Evolutionary conservation across 768 basidiomycete species (phyloP), one percentile per base, ranked within the genome.

Genomic region (Calocybe gangraenosa): DNA sequence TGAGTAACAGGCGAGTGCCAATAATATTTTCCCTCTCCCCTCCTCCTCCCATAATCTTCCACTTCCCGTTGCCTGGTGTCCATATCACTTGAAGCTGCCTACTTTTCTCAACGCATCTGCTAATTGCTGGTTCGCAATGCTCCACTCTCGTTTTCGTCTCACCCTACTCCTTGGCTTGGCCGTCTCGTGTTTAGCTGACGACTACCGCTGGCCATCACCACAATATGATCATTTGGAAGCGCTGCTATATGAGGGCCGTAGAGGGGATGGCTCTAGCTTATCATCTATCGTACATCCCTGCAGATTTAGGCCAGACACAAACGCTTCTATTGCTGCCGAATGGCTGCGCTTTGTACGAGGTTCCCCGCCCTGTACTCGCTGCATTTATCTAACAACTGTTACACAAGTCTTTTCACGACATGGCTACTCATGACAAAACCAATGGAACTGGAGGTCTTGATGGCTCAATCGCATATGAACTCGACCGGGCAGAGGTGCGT

Each of bases 371-470:
- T 7, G 42, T 7, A 13, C 40, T 23, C 44, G 2, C 20, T 17
- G 23, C 28, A 30, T 19, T 39, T 25, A 39, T 23, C 5, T 6
- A 5, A 5, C 13, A 11, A 45, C 39, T 17, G 21, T 14, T 8
- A 40, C 45, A 40, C 17, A 34, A 75, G 72, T 69, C 73, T 23
- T 77, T 74, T 51, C 75, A 78, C 53, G 75, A 78, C 57, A 68
- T 70, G 63, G 65, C 73, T 15, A 73, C 75, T 6, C 65, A 73
- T 41, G 67, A 76, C 50, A 59, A 61, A 21, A 60, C 66, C n/a
- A 64, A 67, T 53, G 74, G 73, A 7, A 66, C 65, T 1, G 76
- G 75, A 17, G 75, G 76, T n/a, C 34, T 78, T 42, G 76, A 78
- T 47, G 71, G 70, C 17, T 75, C 73, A 7, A 65, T 78, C 46